Evolutionary conservation across 2,329 filamentous ascomycete species (phyloP), one percentile per base, ranked within the genome.

Genomic region (Beauveria bassiana): DNA sequence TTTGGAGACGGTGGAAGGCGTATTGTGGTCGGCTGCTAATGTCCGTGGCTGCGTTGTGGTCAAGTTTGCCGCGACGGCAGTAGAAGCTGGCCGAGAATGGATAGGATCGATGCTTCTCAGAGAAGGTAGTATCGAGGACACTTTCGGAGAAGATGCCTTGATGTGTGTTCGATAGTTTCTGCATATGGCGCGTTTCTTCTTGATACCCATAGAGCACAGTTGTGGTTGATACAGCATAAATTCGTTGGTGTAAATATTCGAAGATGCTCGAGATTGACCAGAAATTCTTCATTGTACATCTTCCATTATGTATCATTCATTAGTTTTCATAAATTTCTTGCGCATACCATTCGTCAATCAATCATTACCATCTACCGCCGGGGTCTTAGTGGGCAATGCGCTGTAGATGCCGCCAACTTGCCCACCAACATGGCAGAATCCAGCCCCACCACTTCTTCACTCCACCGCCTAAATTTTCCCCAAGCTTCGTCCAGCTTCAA

Each of bases 21-120:
- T 96, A 3, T 78, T 93, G 3, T 96, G 92, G 91, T 93, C 91
- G 28, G 90, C 89, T 14, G 90, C 92, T 16, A 83, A 82, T 28
- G 86, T 96, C 40, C 82, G 92, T 59, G 88, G 91, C 4, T 96
- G 93, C 69, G 88, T 95, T 3, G 81, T 97, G 28, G 88, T 98
- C 67, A 98, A 98, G 73, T 96, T 98, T 72, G 91, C 90, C 1
- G 90, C 93, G 1, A 81, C 80, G 60, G 88, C 87, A 50, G 88
- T 96, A 26, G 92, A 98, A 72, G 88, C 87, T 28, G 92, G 88
- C 4, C 85, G 90, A 66, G 77, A 83, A 52, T 98, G 93, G 91
- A 80, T 98, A 62, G 85, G 86, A 10, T 80, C 80, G 7, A 89
- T 97, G 83, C 76, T 96, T 52, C 75, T 79, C 51, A 81, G 85